Conservation (phyloP, 2,329 filamentous ascomycete species). For the Apiospora marii region DNA sequence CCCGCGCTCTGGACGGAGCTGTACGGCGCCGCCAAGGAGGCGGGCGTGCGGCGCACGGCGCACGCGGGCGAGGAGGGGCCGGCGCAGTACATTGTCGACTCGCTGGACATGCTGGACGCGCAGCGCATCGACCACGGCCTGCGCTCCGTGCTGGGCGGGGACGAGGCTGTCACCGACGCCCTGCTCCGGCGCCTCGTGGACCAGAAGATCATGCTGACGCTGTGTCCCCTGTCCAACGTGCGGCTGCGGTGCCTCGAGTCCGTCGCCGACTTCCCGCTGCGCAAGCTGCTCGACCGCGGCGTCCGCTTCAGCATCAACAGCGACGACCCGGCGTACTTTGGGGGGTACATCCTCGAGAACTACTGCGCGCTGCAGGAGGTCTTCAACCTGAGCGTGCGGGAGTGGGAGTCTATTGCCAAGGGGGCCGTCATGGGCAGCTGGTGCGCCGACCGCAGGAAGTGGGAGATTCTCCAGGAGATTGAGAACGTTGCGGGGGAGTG, state of each 20-base stretch:
- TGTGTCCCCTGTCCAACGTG: slow-evolving; percentile 44
- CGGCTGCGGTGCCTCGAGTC: neutral
- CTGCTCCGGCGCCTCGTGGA: slow-evolving; percentile 43
- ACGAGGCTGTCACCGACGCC: slow-evolving; percentile 30
- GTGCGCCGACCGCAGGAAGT: slow-evolving; percentile 70
- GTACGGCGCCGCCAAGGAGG: slow-evolving; percentile 24
- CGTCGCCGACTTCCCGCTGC: slow-evolving; percentile 50
- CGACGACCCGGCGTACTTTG: slow-evolving; percentile 72
- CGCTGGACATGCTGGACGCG: slow-evolving; percentile 24
- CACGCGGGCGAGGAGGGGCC: slow-evolving; percentile 29
- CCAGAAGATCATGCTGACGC: slow-evolving; percentile 47
- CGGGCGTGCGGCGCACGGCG: slow-evolving; percentile 29
- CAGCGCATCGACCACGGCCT: slow-evolving; percentile 53
- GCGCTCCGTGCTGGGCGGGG: slow-evolving; percentile 43
- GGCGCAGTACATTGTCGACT: slow-evolving; percentile 24
- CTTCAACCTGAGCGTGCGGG: slow-evolving; percentile 66
- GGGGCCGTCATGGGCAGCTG: slow-evolving; percentile 73
- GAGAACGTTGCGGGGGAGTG: slow-evolving; percentile 43
- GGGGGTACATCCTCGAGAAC: slow-evolving; percentile 74
- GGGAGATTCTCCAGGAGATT: slow-evolving; percentile 59
- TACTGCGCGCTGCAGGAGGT: slow-evolving; percentile 79
- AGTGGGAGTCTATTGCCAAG: slow-evolving; percentile 72
- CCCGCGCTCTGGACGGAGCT: slow-evolving; percentile 27
- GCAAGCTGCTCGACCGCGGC: slow-evolving; percentile 4
- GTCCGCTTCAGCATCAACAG: slow-evolving; percentile 61